Base-by-base conservation (phyloP, 2,329 filamentous ascomycete genomes). In the Lojkania enalia region DNA sequence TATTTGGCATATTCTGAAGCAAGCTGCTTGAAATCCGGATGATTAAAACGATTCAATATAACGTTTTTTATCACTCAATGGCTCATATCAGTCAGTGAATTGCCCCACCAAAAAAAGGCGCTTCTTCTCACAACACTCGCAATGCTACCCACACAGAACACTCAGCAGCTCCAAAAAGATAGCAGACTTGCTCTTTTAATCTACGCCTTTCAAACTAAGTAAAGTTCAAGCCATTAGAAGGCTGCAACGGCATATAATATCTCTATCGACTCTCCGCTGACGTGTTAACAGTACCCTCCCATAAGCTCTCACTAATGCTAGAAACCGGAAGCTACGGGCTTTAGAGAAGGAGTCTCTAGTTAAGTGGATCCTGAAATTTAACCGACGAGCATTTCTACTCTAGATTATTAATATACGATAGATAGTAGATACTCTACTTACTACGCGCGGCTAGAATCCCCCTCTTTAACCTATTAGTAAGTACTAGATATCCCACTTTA, bases 361-460 rank as follows among this genome's bases (percentile, higher is more conserved):
- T 4, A 20, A 33, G 48, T 49, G 50, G 46, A 53, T 55, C 5
- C 45, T 58, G 35, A 16, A 57, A 45, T 42, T 52, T 31, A 12
- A 54, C 44, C 41, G 31, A 27, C 41, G 40, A 45, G 47, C 40
- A 37, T 52, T 56, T 30, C 12, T 45, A 19, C 43, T 37, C 39
- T 7, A n/a, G 32, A 32, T 51, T 16, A 46, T 32, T 20, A 32
- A 54, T 35, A 42, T 54, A 15, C 48, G 13, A 47, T 44, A 58
- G 51, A 54, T 58, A 23, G 50, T 40, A n/a, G 25, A 56, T 51
- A 56, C 52, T 48, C 42, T 56, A n/a, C 35, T 57, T 13, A 30
- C n/a, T 37, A 33, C 15, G 16, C 48, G 39, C n/a, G 38, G 43
- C 48, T 16, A 48, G n/a, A n/a, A n/a, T n/a, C n/a, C n/a, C n/a